Evolutionary conservation across 2,329 filamentous ascomycete genomes (phyloP), one percentile per base, ranked within the genome.

Genomic region (Fusarium papillatum): DNA sequence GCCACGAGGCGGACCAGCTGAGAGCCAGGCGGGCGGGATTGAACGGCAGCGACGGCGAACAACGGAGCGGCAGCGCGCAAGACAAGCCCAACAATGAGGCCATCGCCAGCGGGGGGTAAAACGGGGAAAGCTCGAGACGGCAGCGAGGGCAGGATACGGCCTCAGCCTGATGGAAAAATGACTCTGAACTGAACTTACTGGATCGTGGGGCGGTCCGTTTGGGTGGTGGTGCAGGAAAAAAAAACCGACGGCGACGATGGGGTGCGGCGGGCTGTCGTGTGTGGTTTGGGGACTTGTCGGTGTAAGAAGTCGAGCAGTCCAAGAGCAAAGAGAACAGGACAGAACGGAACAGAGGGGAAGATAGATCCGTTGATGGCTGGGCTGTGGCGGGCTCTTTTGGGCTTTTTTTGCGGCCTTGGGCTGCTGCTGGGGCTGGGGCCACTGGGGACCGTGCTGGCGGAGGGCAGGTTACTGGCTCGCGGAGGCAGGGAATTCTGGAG

Each of bases 141-240:
- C 14, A 43, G 48, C 55, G 50, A 57, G 57, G 55, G 68, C 48
- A 53, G 48, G 29, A 55, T 13, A 55, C 5, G 50, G 50, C 50
- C 26, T 7, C 50, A 55, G 50, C 26, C 26, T 55, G 50, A 55
- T 55, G 50, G 69, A 36, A 70, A 68, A 69, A 68, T 68, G 78
- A 71, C 48, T 68, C 64, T 76, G 50, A 55, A 55, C 22, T 61
- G 68, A 69, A 80, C 78, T 80, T 80, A 80, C 78, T 78, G 73
- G 76, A 77, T 74, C 78, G 78, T 80, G 78, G 79, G 78, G 72
- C 69, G 64, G 77, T 80, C 79, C 80, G 50, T 80, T 78, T 74
- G 66, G 75, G 78, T 78, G 79, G 79, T 78, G 74, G 76, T 79
- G 78, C 78, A 80, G 78, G 78, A 77, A 79, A 78, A 78, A 79